Evolutionary conservation across 2,329 filamentous ascomycete genomes (phyloP).

Genomic region (Curvularia eragrostidis): DNA sequence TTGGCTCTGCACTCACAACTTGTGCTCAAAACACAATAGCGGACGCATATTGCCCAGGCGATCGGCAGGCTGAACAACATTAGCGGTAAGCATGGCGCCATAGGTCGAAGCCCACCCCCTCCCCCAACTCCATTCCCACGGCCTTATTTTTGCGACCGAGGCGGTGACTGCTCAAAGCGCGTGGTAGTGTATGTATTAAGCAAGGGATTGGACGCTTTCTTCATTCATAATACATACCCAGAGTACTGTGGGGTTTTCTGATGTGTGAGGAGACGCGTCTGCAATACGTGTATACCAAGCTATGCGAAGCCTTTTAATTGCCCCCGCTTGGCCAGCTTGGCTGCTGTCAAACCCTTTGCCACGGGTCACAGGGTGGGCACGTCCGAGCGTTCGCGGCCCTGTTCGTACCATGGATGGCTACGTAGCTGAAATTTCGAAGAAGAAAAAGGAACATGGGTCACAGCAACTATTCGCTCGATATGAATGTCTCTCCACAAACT

Average conservation of each 20-base stretch:
- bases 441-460: too few species aligned
- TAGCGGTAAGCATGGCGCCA: background rate
- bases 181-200: too few species aligned
- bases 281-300: background rate
- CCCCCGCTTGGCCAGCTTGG: background rate
- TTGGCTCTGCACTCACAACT: background rate
- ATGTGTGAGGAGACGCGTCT: background rate
- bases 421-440: background rate
- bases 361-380: background rate
- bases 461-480: too few species aligned
- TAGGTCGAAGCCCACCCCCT: background rate
- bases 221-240: too few species aligned
- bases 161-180: background rate
- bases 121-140: background rate
- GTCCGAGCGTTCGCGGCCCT: background rate
- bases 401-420: too few species aligned
- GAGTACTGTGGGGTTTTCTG: too few species aligned
- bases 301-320: background rate
- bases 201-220: background rate
- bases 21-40: background rate
- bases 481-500: background rate
- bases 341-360: background rate
- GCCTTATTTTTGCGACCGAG: background rate
- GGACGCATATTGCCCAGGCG: background rate
- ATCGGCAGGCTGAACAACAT: background rate